Evolutionary conservation across 1,284 basidiomycete species (phyloP).

Genomic region (Trichosporon faecale): DNA sequence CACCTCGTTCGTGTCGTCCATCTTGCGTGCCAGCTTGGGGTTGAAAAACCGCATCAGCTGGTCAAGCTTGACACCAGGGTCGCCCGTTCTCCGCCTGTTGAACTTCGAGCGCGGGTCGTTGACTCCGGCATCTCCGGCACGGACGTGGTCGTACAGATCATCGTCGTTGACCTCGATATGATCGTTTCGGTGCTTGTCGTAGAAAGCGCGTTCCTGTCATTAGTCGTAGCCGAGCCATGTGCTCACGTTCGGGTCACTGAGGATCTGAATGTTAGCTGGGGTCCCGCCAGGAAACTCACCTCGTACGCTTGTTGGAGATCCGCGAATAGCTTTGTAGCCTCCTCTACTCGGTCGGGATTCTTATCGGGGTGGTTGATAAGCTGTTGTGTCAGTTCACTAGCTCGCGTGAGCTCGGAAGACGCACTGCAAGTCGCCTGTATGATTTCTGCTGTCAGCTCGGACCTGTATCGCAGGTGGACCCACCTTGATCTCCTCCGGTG

Average conservation of each 20-base stretch:
- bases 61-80: conserved; percentile 72
- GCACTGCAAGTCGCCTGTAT: conserved; percentile 70
- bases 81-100: conserved; percentile 62
- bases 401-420: conserved; percentile 13
- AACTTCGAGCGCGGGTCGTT: conserved; percentile 54
- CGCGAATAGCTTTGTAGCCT: conserved; percentile 83
- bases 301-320: conserved; percentile 92
- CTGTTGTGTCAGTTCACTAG: conserved; percentile 22
- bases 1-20: conserved; percentile 70
- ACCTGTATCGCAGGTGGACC: conserved; percentile 24
- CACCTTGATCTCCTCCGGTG: conserved; percentile 83
- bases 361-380: conserved; percentile 87
- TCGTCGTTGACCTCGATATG: conserved; percentile 78
- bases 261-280: conserved; percentile 57
- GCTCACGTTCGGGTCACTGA: conserved; percentile 85
- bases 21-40: conserved; percentile 66
- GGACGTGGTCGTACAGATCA: conserved; percentile 79
- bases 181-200: conserved; percentile 91
- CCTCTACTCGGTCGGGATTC: conserved; percentile 75
- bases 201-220: conserved; percentile 90
- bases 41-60: conserved; percentile 87
- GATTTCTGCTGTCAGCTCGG: conserved; percentile 60
- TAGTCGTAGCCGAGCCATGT: neutral
- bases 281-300: conserved; percentile 53
- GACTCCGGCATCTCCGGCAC: conserved; percentile 58